Conservation (phyloP, 73 alveolate species). For the Paramecium tetraurelia region DNA sequence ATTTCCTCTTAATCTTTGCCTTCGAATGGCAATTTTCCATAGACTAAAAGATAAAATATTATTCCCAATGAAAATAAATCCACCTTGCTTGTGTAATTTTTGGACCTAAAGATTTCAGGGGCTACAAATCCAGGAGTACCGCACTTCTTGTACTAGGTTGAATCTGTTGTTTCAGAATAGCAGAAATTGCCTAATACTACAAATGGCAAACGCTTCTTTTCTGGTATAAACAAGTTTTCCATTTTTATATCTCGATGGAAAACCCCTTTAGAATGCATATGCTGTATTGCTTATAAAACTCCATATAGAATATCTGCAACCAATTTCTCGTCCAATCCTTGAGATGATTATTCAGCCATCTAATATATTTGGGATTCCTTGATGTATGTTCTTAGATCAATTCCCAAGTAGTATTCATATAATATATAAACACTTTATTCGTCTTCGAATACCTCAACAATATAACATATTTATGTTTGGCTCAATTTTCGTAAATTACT, state of each 20-base stretch:
- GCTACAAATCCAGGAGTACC: slow-evolving; percentile 89
- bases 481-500: background rate
- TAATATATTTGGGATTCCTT: background rate
- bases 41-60: slow-evolving; percentile 71
- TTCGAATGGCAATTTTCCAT: slow-evolving; percentile 79
- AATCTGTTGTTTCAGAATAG: slow-evolving; percentile 55
- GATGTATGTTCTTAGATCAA: slow-evolving; percentile 16
- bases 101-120: slow-evolving; percentile 79
- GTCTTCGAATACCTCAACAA: slow-evolving; percentile 9
- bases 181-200: slow-evolving; percentile 75
- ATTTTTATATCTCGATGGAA: slow-evolving; percentile 82
- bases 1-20: slow-evolving; percentile 36
- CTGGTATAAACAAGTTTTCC: slow-evolving; percentile 76
- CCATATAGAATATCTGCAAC: slow-evolving; percentile 43
- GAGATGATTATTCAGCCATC: background rate
- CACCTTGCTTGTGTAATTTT: slow-evolving; percentile 63
- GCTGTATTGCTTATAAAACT: background rate
- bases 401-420: slow-evolving; percentile 6
- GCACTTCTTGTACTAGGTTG: slow-evolving; percentile 67
- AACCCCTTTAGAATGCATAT: slow-evolving; percentile 64
- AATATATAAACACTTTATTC: background rate
- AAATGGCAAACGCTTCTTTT: slow-evolving; percentile 70
- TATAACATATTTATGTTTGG: background rate
- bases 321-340: background rate
- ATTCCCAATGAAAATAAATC: slow-evolving; percentile 81